A percentile compares a stretch with the other conserved stretches of the same genome.
Conservation (phyloP, 176 grass and related monocot species). For the Bromus sterilis region DNA sequence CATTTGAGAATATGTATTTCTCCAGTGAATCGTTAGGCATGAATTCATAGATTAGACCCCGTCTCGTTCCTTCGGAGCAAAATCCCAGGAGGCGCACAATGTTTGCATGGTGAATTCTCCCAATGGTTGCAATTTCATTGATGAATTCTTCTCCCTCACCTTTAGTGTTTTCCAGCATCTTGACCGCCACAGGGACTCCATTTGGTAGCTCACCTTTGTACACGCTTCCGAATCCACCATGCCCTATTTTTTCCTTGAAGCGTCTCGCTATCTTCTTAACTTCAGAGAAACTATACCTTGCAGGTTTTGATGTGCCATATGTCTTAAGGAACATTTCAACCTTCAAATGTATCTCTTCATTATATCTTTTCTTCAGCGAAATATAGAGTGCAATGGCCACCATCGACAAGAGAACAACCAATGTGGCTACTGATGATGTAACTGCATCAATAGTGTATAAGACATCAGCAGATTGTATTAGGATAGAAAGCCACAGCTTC, state of each 20-base stretch:
- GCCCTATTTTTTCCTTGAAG: background rate
- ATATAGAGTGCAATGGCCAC: background rate
- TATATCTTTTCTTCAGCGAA: background rate
- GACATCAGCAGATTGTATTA: background rate
- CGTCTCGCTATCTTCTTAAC: background rate
- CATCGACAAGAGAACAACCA: background rate
- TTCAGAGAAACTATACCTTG: background rate
- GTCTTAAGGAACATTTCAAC: background rate
- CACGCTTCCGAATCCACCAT: background rate
- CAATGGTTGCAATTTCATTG: background rate
- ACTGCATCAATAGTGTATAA: background rate
- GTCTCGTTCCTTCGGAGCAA: background rate
- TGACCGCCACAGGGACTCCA: background rate
- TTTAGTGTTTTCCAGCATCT: background rate
- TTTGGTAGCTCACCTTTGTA: background rate
- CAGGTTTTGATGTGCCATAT: background rate
- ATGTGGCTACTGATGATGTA: background rate
- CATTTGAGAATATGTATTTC: background rate
- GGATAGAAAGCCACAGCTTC: background rate
- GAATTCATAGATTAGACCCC: background rate
- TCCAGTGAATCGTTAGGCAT: background rate
- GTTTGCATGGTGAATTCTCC: background rate
- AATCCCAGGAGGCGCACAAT: background rate
- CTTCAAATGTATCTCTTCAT: background rate
- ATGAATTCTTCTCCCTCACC: background rate